Conservation (phyloP, 2,329 filamentous ascomycete species). For the Chaetoscypha palmicola region DNA sequence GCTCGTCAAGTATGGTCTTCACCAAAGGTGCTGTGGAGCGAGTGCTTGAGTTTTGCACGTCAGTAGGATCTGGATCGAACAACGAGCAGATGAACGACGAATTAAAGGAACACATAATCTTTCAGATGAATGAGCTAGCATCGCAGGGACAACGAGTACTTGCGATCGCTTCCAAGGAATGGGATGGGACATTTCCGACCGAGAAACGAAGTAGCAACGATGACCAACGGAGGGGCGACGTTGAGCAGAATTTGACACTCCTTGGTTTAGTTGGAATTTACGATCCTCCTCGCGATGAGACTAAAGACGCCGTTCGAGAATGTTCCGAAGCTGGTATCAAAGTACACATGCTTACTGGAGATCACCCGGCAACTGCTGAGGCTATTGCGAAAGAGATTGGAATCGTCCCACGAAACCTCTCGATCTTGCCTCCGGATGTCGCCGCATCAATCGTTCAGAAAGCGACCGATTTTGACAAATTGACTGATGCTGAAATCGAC, state of each 20-base stretch:
- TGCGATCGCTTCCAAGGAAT: slow-evolving; percentile 42
- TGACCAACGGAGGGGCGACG: slow-evolving; percentile 28
- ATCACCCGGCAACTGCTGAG: slow-evolving; percentile 49
- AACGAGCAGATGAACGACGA: slow-evolving; percentile 35
- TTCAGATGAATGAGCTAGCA: slow-evolving; percentile 50
- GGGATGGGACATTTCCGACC: slow-evolving; percentile 18
- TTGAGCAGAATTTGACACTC: slow-evolving; percentile 48
- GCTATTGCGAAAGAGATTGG: slow-evolving; percentile 52
- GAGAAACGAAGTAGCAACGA: slow-evolving; percentile 16
- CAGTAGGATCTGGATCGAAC: slow-evolving; percentile 35
- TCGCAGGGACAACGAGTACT: slow-evolving; percentile 54
- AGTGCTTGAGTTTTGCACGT: slow-evolving; percentile 49
- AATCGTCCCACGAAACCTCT: slow-evolving; percentile 40
- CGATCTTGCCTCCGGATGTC: slow-evolving; percentile 38
- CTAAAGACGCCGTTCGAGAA: slow-evolving; percentile 49
- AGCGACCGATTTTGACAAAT: slow-evolving; percentile 40
- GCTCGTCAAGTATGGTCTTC: slow-evolving; percentile 38
- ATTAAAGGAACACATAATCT: slow-evolving; percentile 39
- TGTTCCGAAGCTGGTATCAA: slow-evolving; percentile 63
- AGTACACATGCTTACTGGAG: slow-evolving; percentile 68
- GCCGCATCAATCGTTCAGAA: slow-evolving; percentile 45
- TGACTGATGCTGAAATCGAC: slow-evolving; percentile 44
- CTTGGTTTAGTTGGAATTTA: slow-evolving; percentile 51
- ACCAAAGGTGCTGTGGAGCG: slow-evolving; percentile 58
- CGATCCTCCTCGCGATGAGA: slow-evolving; percentile 53